Evolutionary conservation across 805 yeast genomes (phyloP).

Genomic region (Lachancea mirantina): DNA sequence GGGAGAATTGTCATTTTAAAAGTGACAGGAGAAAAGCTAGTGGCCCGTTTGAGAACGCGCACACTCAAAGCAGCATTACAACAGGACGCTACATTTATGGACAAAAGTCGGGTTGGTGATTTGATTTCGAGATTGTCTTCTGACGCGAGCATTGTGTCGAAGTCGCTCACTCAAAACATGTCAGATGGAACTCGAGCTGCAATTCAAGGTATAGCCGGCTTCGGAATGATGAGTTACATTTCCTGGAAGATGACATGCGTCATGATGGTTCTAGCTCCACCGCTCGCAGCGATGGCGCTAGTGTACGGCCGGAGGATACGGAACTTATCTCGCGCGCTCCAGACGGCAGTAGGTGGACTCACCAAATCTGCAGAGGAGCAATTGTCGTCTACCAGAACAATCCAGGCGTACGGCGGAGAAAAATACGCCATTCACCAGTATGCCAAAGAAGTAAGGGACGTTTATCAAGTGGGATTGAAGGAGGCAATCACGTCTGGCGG

Average conservation of each 20-base stretch:
- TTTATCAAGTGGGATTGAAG: constrained; percentile 60
- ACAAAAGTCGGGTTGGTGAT: constrained; percentile 85
- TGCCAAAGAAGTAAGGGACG: constrained; percentile 58
- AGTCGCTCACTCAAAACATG: constrained; percentile 78
- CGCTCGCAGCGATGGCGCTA: constrained; percentile 69
- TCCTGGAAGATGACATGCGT: constrained; percentile 76
- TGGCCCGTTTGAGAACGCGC: constrained; percentile 73
- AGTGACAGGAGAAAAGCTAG: constrained; percentile 78
- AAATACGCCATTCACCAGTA: constrained; percentile 66
- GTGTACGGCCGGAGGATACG: constrained; percentile 79
- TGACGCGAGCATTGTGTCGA: constrained; percentile 82
- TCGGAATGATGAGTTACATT: constrained; percentile 86
- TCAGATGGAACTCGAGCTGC: constrained; percentile 87
- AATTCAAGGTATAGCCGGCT: constrained; percentile 77
- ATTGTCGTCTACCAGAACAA: constrained; percentile 73
- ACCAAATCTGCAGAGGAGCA: constrained; percentile 92
- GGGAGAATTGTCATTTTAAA: constrained; percentile 73
- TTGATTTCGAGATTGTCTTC: constrained; percentile 80
- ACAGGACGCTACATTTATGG: constrained; percentile 87
- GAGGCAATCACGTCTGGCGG: constrained; percentile 77
- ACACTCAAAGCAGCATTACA: constrained; percentile 68
- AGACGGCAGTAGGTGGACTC: constrained; percentile 74
- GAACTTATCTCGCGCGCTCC: constrained; percentile 64
- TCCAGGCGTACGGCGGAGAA: constrained; percentile 88
- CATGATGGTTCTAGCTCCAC: constrained; percentile 77